Conservation (phyloP, 768 basidiomycete genomes). For the Crucibulum laeve region DNA sequence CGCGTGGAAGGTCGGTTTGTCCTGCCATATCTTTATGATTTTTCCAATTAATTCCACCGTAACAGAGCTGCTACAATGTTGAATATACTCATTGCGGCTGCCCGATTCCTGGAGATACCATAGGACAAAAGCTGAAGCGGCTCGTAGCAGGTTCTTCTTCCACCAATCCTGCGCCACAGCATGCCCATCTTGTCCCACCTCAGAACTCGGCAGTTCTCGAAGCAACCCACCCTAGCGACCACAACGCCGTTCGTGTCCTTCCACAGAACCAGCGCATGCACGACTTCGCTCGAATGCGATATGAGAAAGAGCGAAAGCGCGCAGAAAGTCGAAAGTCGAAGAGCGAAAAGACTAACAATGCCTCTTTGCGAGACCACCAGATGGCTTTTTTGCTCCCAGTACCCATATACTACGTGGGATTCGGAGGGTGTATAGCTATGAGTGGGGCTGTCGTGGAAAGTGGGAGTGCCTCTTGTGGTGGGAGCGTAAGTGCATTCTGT, state of each 20-base stretch:
- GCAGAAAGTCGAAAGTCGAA: background rate
- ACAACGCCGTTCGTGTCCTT: conserved; percentile 37
- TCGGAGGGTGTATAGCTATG: too few species aligned
- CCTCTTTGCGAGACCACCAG: too few species aligned
- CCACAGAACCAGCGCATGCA: conserved; percentile 19
- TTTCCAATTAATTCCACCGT: too few species aligned
- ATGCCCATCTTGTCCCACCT: conserved; percentile 24
- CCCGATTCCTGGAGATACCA: conserved; percentile 39
- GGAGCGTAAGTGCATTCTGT: too few species aligned
- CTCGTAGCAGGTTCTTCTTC: conserved; percentile 12
- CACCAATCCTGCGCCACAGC: conserved; percentile 13
- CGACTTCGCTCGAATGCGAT: conserved; percentile 12
- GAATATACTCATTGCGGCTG: conserved; percentile 62
- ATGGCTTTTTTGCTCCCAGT: too few species aligned
- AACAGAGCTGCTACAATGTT: conserved; percentile 39
- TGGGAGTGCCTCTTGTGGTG: too few species aligned
- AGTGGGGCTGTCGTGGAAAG: too few species aligned
- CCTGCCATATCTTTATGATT: background rate
- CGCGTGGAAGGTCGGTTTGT: conserved; percentile 12
- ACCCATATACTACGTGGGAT: too few species aligned
- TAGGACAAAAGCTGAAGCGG: conserved; percentile 37
- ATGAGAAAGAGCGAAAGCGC: conserved; percentile 6
- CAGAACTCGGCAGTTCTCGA: conserved; percentile 31
- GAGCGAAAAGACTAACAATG: too few species aligned
- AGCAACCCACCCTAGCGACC: conserved; percentile 54